Base-by-base conservation (phyloP, 495 filamentous ascomycete genomes). In the Hypoxylon subgilvum region DNA sequence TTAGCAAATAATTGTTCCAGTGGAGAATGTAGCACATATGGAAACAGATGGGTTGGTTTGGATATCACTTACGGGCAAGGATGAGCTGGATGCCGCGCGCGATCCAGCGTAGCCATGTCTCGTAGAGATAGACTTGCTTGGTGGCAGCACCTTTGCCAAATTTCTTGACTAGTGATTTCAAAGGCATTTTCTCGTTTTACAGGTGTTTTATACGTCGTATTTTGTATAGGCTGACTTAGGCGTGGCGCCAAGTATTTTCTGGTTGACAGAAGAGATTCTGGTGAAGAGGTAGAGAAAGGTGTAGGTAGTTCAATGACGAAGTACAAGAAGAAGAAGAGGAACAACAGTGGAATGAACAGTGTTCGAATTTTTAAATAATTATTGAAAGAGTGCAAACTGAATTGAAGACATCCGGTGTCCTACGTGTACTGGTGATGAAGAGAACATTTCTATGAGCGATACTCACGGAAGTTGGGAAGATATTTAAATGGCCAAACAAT, bases 21-120 rank as follows among this genome's bases (percentile, higher is more conserved):
- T n/a, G n/a, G n/a, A n/a, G n/a, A n/a, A n/a, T n/a, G n/a, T n/a
- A n/a, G n/a, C n/a, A n/a, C n/a, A n/a, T n/a, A n/a, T n/a, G n/a
- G n/a, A n/a, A n/a, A n/a, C n/a, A n/a, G n/a, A n/a, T n/a, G n/a
- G n/a, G n/a, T n/a, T n/a, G n/a, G n/a, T n/a, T n/a, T n/a, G n/a
- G n/a, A n/a, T n/a, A n/a, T n/a, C n/a, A n/a, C n/a, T n/a, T n/a
- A n/a, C n/a, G n/a, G 35, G 71, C 69, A 48, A 75, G 63, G 40
- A 71, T 54, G 43, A 73, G 60, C 55, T 74, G 72, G 5, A 72
- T 47, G 23, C 63, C 57, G 7, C 69, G 69, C 6, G 51, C 62
- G n/a, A 65, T 42, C 53, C 64, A 66, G 21, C 69, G 69, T 9
- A 62, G 50, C 66, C 66, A 69, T 12, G 60, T 69, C 51, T 71